Base-by-base conservation (phyloP, 2,329 filamentous ascomycete genomes). In the Lachnellula subtilissima region DNA sequence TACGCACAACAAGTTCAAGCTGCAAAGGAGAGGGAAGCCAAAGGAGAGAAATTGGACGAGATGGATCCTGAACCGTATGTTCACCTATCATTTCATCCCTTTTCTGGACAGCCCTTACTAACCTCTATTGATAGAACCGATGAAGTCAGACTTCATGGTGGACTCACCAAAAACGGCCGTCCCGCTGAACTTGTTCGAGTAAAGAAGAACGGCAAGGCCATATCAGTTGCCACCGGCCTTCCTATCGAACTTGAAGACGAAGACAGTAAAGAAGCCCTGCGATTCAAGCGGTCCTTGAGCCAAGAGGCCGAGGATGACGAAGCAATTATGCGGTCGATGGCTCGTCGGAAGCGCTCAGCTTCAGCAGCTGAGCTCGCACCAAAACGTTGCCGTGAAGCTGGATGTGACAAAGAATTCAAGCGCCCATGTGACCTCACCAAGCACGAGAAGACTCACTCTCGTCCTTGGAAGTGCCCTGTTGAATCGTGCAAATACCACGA, bases 401-500 rank as follows among this genome's bases (percentile, higher is more conserved):
- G 83, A 42, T 97, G 93, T 75, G 85, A 84, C 72, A 97, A 96
- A 75, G 85, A 93, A 73, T 97, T 97, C 78, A 95, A 94, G 75
- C 87, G 94, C 60, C 91, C 91, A n/a, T 97, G 94, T 73, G 94
- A 99, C 72, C 78, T 97, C 57, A 97, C 91, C 64, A 97, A 97
- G 79, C 94, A 99, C 74, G 89, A 96, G 76, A 99, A 97, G 79
- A 97, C 93, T 0, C 94, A 99, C 73, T 91, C 90, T 54, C 89
- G 94, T 37, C 94, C 93, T 9, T 97, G 89, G 88, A 99, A 99
- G 78, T 99, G 94, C 73, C 82, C 85, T 6, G 78, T 89, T 22
- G 69, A 81, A 42, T 85, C 83, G 47, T 97, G 94, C 88, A 96
- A 95, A 71, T 97, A 96, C 73, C 85, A 89, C 71, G 82, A 87